These are phyloP conservation scores for Rhodotorula toruloides DNA, from an alignment of 768 basidiomycete genomes.

Conservation along the genomic window DNA sequence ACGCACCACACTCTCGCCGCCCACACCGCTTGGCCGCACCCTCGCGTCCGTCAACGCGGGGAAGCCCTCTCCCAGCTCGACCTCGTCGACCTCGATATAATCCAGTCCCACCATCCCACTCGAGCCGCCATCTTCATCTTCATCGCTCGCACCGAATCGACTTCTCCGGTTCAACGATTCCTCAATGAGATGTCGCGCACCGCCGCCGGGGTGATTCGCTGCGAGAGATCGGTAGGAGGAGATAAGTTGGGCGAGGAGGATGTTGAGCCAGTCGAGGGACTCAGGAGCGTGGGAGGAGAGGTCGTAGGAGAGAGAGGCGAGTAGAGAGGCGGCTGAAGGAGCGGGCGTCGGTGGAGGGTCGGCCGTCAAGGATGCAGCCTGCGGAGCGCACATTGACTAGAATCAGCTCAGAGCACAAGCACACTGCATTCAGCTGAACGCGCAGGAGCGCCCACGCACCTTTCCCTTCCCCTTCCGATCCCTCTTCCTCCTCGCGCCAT, in stretches of 20 bases:
- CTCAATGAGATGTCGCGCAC: constrained; percentile 48
- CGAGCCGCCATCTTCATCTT: constrained; percentile 4
- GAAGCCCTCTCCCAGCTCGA: constrained; percentile 50
- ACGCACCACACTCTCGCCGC: constrained; percentile 46
- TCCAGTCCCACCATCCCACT: constrained; percentile 46
- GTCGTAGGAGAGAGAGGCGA: constrained; percentile 48
- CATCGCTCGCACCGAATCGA: constrained; percentile 8
- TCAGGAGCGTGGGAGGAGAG: constrained; percentile 55
- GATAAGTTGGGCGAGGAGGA: constrained; percentile 66
- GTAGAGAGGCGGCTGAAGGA: constrained; percentile 37
- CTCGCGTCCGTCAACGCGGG: constrained; percentile 71
- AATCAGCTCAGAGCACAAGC: too few species aligned
- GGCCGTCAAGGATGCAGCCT: too few species aligned
- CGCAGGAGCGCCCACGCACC: neutral
- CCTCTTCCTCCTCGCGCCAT: neutral
- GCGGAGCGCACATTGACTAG: too few species aligned
- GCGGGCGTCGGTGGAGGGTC: neutral
- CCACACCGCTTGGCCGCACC: constrained; percentile 51
- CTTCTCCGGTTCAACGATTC: constrained; percentile 47
- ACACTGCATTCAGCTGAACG: too few species aligned
- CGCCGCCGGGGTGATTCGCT: constrained; percentile 32
- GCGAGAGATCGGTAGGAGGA: constrained; percentile 36
- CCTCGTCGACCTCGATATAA: constrained; percentile 40
- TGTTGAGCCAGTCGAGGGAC: constrained; percentile 87
- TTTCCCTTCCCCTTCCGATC: constrained; percentile 21